These are phyloP conservation scores for Zymoseptoria brevis DNA, from an alignment of 2,329 filamentous ascomycete genomes.

Conservation along the genomic window DNA sequence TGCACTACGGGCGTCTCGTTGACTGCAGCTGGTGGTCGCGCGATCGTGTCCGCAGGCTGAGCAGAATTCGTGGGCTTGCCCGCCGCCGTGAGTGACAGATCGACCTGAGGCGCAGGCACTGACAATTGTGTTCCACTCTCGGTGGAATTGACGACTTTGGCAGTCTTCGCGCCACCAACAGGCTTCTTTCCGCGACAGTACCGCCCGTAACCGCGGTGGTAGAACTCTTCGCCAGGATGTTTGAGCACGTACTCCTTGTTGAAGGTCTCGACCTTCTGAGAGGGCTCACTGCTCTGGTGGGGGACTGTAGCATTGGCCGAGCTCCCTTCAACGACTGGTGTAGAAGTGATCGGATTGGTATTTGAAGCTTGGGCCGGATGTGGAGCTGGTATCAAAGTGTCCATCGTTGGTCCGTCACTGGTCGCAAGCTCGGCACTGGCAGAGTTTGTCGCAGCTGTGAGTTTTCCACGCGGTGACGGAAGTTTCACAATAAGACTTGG, in stretches of 20 bases:
- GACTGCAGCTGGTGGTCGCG: neutral
- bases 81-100: neutral
- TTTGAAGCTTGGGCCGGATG: neutral
- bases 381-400: neutral
- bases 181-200: constrained; percentile 15
- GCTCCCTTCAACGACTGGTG: neutral
- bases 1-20: neutral
- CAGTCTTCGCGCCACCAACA: neutral
- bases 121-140: neutral
- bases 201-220: constrained; percentile 26
- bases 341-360: too few relatives aligned
- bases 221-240: constrained; percentile 20
- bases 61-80: neutral
- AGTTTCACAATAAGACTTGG: neutral
- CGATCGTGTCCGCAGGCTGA: neutral
- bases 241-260: constrained; percentile 19
- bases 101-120: neutral
- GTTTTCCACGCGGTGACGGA: neutral
- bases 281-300: neutral
- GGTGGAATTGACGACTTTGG: neutral
- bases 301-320: neutral
- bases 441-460: too few relatives aligned
- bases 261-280: constrained; percentile 3
- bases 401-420: neutral
- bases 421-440: neutral